Base-by-base conservation (phyloP, 176 grass and related monocot genomes). In the Carex scoparia region DNA sequence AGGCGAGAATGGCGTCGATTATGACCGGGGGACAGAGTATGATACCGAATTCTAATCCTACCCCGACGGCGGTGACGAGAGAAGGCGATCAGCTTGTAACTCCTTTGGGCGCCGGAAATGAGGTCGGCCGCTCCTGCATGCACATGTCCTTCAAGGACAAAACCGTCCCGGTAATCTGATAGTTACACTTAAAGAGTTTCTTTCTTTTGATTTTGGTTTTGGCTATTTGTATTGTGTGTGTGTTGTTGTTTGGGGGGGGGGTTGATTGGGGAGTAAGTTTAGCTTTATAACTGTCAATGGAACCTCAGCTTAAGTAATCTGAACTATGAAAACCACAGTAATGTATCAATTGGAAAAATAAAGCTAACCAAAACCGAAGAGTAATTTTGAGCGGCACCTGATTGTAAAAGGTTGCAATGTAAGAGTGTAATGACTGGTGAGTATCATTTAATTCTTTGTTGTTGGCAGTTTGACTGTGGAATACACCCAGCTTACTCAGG, bases 71-170 rank as follows among this genome's bases (percentile, higher is more conserved):
- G 53, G 87, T 64, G 70, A 76, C 66, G 1, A 88, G 88, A 69
- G 96, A 95, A 80, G 93, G 87, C 6, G 93, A 98, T 69, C 88
- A 88, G 79, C 85, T 98, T 59, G 72, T 93, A 35, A 98, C 86
- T 2, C 96, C 96, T 0, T 73, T 98, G 65, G 96, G 96, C 15
- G 95, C 95, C n/a, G 95, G 95, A 37, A 93, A 87, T 69, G 96
- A 98, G 86, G 93, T 98, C 13, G 96, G 93, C 80, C 91, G 96
- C 42, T 98, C 95, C 89, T 98, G 96, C 87, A 91, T 98, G 65
- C 88, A 95, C 85, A 95, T 95, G 96, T 86, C 96, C 84, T 98
- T 90, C 87, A 95, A 94, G 86, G 96, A 91, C 81, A 94, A 94
- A 86, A 92, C 73, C 53, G 87, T 98, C 89, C 78, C 95, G 85